Base-by-base conservation (phyloP, 371 early-diverging fungal species). In the Mortierella sp. region DNA sequence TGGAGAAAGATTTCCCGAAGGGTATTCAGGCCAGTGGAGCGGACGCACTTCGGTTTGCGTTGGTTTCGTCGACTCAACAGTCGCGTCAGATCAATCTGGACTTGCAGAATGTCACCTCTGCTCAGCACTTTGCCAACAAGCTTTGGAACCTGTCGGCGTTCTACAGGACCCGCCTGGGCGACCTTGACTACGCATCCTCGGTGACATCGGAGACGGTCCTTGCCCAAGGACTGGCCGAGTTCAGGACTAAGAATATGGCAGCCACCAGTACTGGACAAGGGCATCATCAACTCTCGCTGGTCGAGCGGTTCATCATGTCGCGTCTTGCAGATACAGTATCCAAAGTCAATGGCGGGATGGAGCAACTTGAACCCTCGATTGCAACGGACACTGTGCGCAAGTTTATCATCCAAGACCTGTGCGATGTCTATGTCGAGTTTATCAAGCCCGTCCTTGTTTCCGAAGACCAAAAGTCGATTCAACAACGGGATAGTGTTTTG, bases 11-110 rank as follows among this genome's bases (percentile, higher is more conserved):
- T 84, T 99, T 94, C 88, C 99, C 99, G 2, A 90, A 94, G 52
- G 99, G 99, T 13, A 99, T 99, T 82, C 95, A 96, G 60, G 90
- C 95, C 47, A 99, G 98, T 90, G 99, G 99, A 13, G 96, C 99
- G 3, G 99, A 99, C 89, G 97, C 99, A 0, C 88, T 99, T 70
- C 92, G 99, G 34, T 97, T 99, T 84, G 92, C 98, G 4, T 92
- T 99, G 26, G 89, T 98, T 13, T 91, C 94, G 1, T 98, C 97
- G 84, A 96, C 97, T 0, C 96, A 96, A 58, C 96, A 96, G 84
- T 93, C 96, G 21, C 93, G 96, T 71, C 99, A 99, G 90, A 98
- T 99, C 83, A 99, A 99, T 88, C 86, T 99, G 75, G 99, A 99
- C 88, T 93, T 99, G 28, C 90, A 94, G n/a, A 96, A 96, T 84